Conservation (phyloP, 164 flowering plant species). For the Chloranthus sessilifolius region DNA sequence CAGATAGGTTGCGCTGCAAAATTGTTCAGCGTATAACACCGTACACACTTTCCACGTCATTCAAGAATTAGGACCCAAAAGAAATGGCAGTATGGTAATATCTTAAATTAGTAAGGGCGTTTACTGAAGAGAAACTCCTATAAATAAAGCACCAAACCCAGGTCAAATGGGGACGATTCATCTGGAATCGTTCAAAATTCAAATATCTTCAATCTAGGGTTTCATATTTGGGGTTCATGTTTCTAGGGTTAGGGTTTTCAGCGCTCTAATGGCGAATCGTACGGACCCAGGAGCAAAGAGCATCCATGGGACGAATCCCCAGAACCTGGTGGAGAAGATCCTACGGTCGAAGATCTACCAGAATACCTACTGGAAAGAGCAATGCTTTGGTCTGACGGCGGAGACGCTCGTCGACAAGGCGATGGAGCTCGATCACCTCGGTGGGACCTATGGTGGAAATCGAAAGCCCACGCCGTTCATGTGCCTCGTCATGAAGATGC, state of each 20-base stretch:
- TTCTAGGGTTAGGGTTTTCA: slow-evolving; percentile 1
- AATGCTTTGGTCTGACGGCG: slow-evolving; percentile 94
- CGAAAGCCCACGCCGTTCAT: slow-evolving; percentile 90
- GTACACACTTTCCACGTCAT: no score
- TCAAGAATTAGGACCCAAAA: no score
- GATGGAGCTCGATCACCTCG: slow-evolving; percentile 93
- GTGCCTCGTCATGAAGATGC: slow-evolving; percentile 94
- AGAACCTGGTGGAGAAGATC: slow-evolving; percentile 93
- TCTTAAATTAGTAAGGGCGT: no score
- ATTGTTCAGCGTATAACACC: no score
- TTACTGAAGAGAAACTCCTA: no score
- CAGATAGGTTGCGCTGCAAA: no score
- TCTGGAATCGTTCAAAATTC: no score
- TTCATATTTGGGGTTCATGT: no score
- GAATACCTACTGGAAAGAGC: slow-evolving; percentile 94
- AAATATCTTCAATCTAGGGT: no score
- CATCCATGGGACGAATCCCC: slow-evolving; percentile 92
- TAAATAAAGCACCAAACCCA: no score
- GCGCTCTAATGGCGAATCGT: slow-evolving; percentile 72
- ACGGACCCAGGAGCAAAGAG: slow-evolving; percentile 91
- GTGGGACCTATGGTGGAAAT: slow-evolving; percentile 86
- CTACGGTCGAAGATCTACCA: slow-evolving; percentile 88
- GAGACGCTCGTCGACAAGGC: slow-evolving; percentile 98
- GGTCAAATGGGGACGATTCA: no score
- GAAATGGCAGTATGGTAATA: no score